Evolutionary conservation across 2,329 filamentous ascomycete species (phyloP).

Genomic region (Calonectria ilicicola): DNA sequence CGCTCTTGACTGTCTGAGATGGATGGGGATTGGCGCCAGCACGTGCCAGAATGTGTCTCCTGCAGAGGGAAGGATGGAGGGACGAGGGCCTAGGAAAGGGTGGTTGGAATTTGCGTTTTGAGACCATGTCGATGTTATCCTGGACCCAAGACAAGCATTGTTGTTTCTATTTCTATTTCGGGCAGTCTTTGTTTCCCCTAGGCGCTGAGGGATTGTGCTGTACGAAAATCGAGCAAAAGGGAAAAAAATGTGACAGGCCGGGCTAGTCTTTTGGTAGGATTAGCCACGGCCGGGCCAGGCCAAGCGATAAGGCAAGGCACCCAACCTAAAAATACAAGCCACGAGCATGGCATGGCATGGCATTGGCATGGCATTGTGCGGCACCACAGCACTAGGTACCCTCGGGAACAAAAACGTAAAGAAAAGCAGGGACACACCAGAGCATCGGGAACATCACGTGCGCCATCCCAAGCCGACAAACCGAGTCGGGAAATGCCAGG

Average conservation of each 20-base stretch:
- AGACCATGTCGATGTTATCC: constrained; percentile 9
- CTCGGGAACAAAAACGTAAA: neutral
- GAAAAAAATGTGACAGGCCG: neutral
- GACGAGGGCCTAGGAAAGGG: neutral
- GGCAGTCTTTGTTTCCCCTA: constrained; percentile 7
- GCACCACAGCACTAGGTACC: neutral
- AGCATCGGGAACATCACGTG: constrained; percentile 23
- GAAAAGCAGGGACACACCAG: constrained; percentile 3
- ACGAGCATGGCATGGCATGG: no score
- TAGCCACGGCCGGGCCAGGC: neutral
- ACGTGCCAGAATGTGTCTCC: constrained; percentile 34
- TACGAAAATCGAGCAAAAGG: neutral
- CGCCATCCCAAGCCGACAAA: constrained; percentile 1
- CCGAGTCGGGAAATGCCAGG: constrained; percentile 17
- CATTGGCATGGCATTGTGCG: neutral
- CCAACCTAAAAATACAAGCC: no score
- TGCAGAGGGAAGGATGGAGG: neutral
- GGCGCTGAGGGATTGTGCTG: neutral
- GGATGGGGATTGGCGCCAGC: constrained; percentile 33
- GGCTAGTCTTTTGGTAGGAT: neutral
- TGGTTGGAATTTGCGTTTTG: constrained; percentile 10
- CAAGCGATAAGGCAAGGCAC: neutral
- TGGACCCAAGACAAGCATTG: neutral
- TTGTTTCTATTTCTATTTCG: constrained; percentile 19
- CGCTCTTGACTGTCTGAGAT: constrained; percentile 24